These are phyloP conservation scores for Plasmodium billcollinsi DNA, from an alignment of 169 alveolate genomes.

Conservation along the genomic window DNA sequence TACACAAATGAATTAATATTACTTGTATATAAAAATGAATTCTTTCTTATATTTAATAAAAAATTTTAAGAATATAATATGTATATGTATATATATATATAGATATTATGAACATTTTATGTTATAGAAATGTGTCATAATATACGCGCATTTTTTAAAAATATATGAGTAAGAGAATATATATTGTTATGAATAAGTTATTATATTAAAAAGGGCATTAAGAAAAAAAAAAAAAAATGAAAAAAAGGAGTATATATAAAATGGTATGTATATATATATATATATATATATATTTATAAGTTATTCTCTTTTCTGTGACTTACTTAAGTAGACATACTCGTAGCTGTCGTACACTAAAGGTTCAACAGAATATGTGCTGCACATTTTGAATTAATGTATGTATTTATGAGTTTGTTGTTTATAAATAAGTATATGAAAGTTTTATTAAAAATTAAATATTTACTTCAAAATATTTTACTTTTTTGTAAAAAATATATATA, in stretches of 20 bases:
- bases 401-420: neutral
- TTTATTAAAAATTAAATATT: too few relatives aligned
- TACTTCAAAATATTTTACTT: too few relatives aligned
- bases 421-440: too few relatives aligned
- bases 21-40: neutral
- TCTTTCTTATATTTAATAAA: too few relatives aligned
- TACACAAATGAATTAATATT: neutral
- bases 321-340: constrained; percentile 53
- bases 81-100: too few relatives aligned
- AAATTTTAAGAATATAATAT: too few relatives aligned
- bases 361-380: neutral
- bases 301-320: constrained; percentile 2
- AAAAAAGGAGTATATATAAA: neutral
- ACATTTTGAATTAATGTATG: neutral
- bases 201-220: neutral
- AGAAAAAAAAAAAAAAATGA: neutral
- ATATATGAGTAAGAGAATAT: too few relatives aligned
- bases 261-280: neutral
- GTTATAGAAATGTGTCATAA: too few relatives aligned
- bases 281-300: too few relatives aligned
- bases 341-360: constrained; percentile 28
- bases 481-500: too few relatives aligned
- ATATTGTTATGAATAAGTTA: neutral
- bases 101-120: too few relatives aligned
- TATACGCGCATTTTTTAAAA: too few relatives aligned